These are phyloP conservation scores for Gastrolobium bilobum DNA, from an alignment of 306 rosid species.

Conservation along the genomic window DNA sequence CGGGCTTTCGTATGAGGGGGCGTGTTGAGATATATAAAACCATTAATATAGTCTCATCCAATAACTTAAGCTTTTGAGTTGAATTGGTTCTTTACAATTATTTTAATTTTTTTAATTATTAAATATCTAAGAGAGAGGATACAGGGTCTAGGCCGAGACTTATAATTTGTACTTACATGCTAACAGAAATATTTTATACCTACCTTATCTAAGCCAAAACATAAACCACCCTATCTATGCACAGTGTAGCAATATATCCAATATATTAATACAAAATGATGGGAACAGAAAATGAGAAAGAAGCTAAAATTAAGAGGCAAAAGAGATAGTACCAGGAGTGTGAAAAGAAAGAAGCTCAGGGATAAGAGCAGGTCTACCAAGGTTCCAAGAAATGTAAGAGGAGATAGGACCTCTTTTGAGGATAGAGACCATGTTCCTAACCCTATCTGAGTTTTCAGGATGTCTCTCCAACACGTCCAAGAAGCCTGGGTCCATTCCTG, in stretches of 20 bases:
- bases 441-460: conserved; percentile 88
- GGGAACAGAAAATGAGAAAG: not conserved
- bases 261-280: not conserved
- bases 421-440: conserved; percentile 83
- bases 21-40: no score
- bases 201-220: no score
- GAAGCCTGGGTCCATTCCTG: conserved; percentile 78
- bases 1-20: no score
- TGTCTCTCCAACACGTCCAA: conserved; percentile 87
- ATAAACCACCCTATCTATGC: no score
- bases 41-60: no score
- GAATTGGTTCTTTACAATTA: no score
- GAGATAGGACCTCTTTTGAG: conserved; percentile 84
- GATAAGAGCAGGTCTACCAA: conserved; percentile 63
- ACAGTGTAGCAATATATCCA: not conserved
- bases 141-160: no score
- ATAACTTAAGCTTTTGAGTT: no score
- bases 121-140: no score
- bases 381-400: conserved; percentile 71
- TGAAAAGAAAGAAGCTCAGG: conserved; percentile 75
- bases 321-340: conserved; percentile 63
- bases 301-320: not conserved
- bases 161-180: no score
- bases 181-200: no score
- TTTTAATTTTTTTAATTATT: no score